These are phyloP conservation scores for Candida taoyuanica DNA, from an alignment of 805 yeast genomes.

Conservation along the genomic window DNA sequence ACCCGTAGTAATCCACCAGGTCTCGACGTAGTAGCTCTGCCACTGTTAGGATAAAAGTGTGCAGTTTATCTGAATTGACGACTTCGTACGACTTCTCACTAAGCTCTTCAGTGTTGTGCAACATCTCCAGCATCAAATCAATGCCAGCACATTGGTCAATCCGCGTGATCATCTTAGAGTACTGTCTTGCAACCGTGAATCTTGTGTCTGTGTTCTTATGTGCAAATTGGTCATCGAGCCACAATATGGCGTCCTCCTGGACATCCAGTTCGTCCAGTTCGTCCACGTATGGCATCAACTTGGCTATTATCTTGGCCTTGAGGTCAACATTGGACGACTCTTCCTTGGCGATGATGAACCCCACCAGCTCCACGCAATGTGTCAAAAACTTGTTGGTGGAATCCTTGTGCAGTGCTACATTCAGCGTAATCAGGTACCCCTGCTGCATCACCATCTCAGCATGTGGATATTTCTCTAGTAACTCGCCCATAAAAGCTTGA, in stretches of 20 bases:
- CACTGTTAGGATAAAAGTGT: conserved; percentile 31
- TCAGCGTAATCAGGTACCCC: conserved; percentile 19
- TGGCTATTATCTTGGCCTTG: conserved; percentile 23
- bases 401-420: conserved; percentile 23
- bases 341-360: neutral
- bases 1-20: conserved; percentile 9
- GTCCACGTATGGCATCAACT: conserved; percentile 16
- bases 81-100: conserved; percentile 29
- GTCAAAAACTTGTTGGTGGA: conserved; percentile 1
- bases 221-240: conserved; percentile 41
- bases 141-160: conserved; percentile 34
- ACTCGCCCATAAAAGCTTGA: conserved; percentile 12
- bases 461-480: conserved; percentile 15
- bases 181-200: conserved; percentile 60
- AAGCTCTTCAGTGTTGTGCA: conserved; percentile 25
- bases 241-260: conserved; percentile 46
- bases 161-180: conserved; percentile 42
- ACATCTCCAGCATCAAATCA: conserved; percentile 35
- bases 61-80: conserved; percentile 30
- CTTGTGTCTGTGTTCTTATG: conserved; percentile 53
- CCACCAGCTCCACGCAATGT: neutral
- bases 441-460: conserved; percentile 3
- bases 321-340: conserved; percentile 11
- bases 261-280: conserved; percentile 15
- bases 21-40: conserved; percentile 30